Conservation (phyloP, 2,329 filamentous ascomycete species). For the Xylaria sp. region DNA sequence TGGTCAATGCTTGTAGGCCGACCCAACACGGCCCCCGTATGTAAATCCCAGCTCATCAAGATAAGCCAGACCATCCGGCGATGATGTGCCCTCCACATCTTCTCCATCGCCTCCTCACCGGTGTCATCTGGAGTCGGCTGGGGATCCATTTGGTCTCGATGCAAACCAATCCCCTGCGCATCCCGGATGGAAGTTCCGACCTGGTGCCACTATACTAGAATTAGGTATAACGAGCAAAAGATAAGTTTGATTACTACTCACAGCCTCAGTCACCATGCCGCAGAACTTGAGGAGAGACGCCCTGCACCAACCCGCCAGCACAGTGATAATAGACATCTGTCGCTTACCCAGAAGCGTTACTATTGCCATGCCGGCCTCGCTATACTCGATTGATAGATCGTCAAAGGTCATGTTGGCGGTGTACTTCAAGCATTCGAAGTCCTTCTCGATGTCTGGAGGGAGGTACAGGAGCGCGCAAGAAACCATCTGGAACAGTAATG, state of each 20-base stretch:
- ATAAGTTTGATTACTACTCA: slow-evolving; percentile 46
- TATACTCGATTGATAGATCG: slow-evolving; percentile 69
- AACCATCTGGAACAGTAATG: slow-evolving; percentile 67
- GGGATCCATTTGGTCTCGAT: slow-evolving; percentile 64
- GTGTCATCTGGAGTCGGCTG: slow-evolving; percentile 56
- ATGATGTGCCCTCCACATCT: slow-evolving; percentile 67
- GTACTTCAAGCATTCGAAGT: slow-evolving; percentile 67
- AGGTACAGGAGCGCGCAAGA: slow-evolving; percentile 65
- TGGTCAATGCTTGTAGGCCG: slow-evolving; percentile 66
- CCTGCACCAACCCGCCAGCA: slow-evolving; percentile 67
- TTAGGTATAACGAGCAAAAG: slow-evolving; percentile 26
- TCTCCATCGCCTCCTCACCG: slow-evolving; percentile 62
- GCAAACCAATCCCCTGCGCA: slow-evolving; percentile 70
- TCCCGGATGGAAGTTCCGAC: slow-evolving; percentile 68
- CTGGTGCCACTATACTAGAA: slow-evolving; percentile 60
- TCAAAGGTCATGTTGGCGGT: slow-evolving; percentile 68
- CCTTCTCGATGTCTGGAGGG: slow-evolving; percentile 57
- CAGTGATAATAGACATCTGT: slow-evolving; percentile 64
- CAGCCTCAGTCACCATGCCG: slow-evolving; percentile 67
- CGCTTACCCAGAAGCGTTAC: slow-evolving; percentile 66
- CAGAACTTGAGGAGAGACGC: slow-evolving; percentile 68
- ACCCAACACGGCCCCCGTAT: slow-evolving; percentile 64
- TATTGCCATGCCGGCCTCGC: slow-evolving; percentile 65
- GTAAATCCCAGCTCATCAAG: slow-evolving; percentile 64
- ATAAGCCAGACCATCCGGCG: slow-evolving; percentile 67